Evolutionary conservation across 1,284 basidiomycete genomes (phyloP), one percentile per base, ranked within the genome.

Genomic region (Austroboletus novae-zelandiae): DNA sequence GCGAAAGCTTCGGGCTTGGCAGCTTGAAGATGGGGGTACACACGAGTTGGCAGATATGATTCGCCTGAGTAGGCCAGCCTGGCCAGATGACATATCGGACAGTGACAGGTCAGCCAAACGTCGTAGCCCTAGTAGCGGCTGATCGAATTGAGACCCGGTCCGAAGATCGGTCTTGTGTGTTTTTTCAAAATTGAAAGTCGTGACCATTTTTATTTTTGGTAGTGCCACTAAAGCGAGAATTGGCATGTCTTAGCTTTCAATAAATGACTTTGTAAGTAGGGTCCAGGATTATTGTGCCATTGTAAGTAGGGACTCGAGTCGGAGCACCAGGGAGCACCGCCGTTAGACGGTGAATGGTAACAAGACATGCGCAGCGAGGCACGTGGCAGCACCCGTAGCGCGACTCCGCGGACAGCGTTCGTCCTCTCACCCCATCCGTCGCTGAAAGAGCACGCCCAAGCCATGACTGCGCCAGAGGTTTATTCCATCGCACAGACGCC

Each of bases 401-500:
- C 17, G 25, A 40, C 25, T 25, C 23, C 40, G 25, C 23, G 37
- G 10, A 10, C 25, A 9, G 17, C 7, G 17, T 9, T n/a, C 20
- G 39, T 36, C 6, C 8, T 17, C 35, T 31, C 51, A 34, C 30
- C 14, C 13, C 6, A 35, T 15, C 18, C 14, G 18, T 45, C 36
- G 29, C 27, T n/a, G 34, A 35, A 47, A 42, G 15, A 31, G 7
- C 51, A 49, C 52, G 42, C 27, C 27, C 31, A 23, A 40, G 50
- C 35, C 50, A 94, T 94, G 91, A 74, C 87, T 51, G 64, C 74
- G 41, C 88, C 89, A 41, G 84, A 94, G 77, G 77, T 91, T 20
- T 86, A 83, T 69, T 82, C 83, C 53, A 81, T 99, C 49, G 81
- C 89, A 30, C 82, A 91, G 61, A 81, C 81, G 4, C 92, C 96